Conservation (phyloP, 495 filamentous ascomycete genomes). For the Wilcoxina mikolae region DNA sequence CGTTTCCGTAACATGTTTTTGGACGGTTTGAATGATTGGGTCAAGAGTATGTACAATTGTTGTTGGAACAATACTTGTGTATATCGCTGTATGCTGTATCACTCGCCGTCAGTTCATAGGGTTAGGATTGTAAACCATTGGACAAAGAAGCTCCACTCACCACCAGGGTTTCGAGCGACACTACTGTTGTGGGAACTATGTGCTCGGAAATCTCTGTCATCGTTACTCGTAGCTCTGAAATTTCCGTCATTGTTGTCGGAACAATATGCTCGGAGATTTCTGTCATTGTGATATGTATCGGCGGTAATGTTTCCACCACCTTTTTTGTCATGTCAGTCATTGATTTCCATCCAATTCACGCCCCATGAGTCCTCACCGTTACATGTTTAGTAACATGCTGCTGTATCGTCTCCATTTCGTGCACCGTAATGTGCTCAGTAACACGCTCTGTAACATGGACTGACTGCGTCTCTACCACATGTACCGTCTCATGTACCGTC, state of each 20-base stretch:
- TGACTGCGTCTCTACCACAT: conserved; percentile 14
- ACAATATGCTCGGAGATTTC: conserved; percentile 8
- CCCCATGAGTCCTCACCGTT: conserved; percentile 2
- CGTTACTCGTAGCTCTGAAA: too few relatives aligned
- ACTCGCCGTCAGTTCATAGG: conserved; percentile 10
- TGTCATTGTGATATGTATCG: conserved; percentile 19
- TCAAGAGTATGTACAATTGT: conserved; percentile 18
- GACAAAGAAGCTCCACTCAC: conserved; percentile 14
- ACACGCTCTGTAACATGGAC: neutral
- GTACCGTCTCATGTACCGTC: conserved; percentile 8
- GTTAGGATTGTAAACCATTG: too few relatives aligned
- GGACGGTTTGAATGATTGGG: conserved; percentile 17
- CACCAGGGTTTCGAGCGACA: conserved; percentile 18
- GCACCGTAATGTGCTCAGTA: conserved; percentile 16
- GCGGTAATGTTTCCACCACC: conserved; percentile 22
- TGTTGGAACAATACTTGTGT: conserved; percentile 21
- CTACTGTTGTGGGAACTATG: conserved; percentile 18
- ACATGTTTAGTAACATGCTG: conserved; percentile 11
- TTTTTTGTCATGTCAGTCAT: neutral
- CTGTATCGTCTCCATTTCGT: neutral
- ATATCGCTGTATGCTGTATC: conserved; percentile 15
- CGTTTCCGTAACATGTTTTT: conserved; percentile 19
- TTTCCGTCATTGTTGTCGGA: conserved; percentile 19
- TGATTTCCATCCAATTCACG: neutral
- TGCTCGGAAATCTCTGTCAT: conserved; percentile 12